Conservation (phyloP, 164 flowering plant genomes). For the Hamamelis virginiana region DNA sequence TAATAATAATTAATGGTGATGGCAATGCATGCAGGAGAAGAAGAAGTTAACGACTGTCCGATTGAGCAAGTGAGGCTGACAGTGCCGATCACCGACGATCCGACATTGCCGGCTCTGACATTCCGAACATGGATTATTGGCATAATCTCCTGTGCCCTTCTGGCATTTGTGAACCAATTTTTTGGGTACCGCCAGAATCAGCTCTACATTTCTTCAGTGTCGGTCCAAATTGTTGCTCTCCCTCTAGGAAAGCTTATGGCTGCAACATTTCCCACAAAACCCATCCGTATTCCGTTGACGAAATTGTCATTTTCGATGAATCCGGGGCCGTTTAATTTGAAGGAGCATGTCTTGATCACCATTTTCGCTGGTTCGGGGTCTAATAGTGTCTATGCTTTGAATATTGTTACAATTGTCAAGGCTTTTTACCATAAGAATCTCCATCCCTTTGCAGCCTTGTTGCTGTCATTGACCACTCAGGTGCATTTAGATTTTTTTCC, state of each 20-base stretch:
- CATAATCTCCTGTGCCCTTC: conserved; percentile 27
- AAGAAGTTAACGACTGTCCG: conserved; percentile 30
- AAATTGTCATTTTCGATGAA: conserved; percentile 49
- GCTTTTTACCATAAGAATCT: conserved; percentile 40
- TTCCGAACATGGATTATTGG: conserved; percentile 68
- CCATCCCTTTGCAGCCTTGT: conserved; percentile 35
- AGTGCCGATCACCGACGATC: conserved; percentile 57
- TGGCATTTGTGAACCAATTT: conserved; percentile 53
- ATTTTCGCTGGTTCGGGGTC: conserved; percentile 49
- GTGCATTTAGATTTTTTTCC: conserved; percentile 12
- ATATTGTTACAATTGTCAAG: conserved; percentile 41
- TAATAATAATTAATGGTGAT: too few relatives aligned
- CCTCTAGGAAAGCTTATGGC: conserved; percentile 73
- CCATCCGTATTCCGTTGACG: conserved; percentile 31
- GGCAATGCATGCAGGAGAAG: conserved; percentile 13
- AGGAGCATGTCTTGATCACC: conserved; percentile 61
- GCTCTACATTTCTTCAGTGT: conserved; percentile 31
- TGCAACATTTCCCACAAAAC: conserved; percentile 36
- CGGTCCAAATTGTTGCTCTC: conserved; percentile 46
- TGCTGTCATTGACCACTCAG: conserved; percentile 47
- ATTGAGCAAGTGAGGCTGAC: conserved; percentile 44
- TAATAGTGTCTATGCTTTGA: conserved; percentile 28
- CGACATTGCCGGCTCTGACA: conserved; percentile 44
- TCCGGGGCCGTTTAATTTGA: conserved; percentile 61
- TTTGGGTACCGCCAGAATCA: conserved; percentile 42